Percentiles rank a stretch among this genome's conserved stretches.
phyloP scores from a whole-genome alignment of 176 grass and related monocot genomes.

The Lolium rigidum region DNA sequence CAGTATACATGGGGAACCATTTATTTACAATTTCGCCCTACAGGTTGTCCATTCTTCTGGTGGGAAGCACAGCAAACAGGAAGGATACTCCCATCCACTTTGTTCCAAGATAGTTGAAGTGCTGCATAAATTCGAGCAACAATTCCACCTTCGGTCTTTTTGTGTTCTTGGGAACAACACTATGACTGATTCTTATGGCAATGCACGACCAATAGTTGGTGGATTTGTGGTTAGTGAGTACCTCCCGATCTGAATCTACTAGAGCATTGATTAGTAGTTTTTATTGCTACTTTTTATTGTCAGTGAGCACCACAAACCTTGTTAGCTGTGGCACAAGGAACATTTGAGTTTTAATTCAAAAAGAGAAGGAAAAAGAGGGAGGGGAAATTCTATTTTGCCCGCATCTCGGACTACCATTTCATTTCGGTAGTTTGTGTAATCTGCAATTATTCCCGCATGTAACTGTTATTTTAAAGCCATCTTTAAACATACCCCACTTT shows the following conservation, averaged over 20 bases:
- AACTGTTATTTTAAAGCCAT: conserved; percentile 3
- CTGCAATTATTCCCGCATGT: not conserved
- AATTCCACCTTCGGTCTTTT: conserved; percentile 68
- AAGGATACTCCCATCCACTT: conserved; percentile 73
- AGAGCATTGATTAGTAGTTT: not conserved
- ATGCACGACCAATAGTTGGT: conserved; percentile 64
- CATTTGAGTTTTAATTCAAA: conserved; percentile 35
- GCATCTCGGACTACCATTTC: not conserved
- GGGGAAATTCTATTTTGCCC: not conserved
- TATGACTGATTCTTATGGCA: conserved; percentile 59
- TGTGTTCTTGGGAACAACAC: conserved; percentile 87
- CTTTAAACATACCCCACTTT: not conserved
- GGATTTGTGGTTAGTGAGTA: conserved; percentile 75
- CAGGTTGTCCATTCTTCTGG: conserved; percentile 48
- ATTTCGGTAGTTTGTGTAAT: conserved; percentile 18
- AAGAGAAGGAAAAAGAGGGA: not conserved
- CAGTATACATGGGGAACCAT: conserved; percentile 9
- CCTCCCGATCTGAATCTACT: conserved; percentile 37
- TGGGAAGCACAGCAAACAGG: conserved; percentile 49
- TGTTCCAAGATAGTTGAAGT: conserved; percentile 84
- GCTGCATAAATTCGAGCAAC: conserved; percentile 54
- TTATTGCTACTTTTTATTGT: not conserved
- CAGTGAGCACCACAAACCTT: conserved; percentile 8
- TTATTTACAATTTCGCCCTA: conserved; percentile 29
- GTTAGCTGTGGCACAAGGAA: not conserved